A percentile compares a stretch with the other conserved stretches of the same genome.
Conservation (phyloP, 805 yeast genomes). For the Cyberlindnera xylosilytica region DNA sequence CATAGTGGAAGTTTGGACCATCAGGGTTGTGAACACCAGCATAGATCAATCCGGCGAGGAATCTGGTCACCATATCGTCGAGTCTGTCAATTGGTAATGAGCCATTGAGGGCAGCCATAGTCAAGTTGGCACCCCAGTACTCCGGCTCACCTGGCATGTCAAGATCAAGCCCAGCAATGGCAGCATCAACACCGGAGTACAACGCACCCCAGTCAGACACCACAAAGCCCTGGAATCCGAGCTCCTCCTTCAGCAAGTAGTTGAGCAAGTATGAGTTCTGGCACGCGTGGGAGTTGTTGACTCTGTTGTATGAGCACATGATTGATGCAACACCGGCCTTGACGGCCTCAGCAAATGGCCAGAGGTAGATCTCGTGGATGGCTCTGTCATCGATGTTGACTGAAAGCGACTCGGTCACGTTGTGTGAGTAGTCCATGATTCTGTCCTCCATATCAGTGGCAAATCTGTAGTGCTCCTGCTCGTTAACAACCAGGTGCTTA, state of each 20-base stretch:
- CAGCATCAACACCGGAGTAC: constrained; percentile 5
- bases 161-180: constrained; percentile 6
- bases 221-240: constrained; percentile 11
- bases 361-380: constrained; percentile 8
- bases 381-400: constrained; percentile 6
- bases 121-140: constrained; percentile 7
- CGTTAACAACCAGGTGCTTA: constrained; percentile 9
- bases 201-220: constrained; percentile 11
- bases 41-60: constrained; percentile 32
- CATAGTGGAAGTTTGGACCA: constrained; percentile 33
- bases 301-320: constrained; percentile 9
- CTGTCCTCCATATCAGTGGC: not conserved
- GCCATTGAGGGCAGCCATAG: constrained; percentile 5
- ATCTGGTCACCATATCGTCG: constrained; percentile 7
- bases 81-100: constrained; percentile 6
- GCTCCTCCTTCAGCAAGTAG: constrained; percentile 5
- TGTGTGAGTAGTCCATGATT: no score
- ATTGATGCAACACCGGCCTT: constrained; percentile 7
- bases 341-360: constrained; percentile 10
- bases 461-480: constrained; percentile 3
- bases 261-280: constrained; percentile 8
- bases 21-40: constrained; percentile 38
- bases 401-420: constrained; percentile 1
- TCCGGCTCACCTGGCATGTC: constrained; percentile 6
- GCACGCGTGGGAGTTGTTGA: constrained; percentile 5